Base-by-base conservation (phyloP, 164 flowering plant genomes). In the Tetrastigma voinierianum region DNA sequence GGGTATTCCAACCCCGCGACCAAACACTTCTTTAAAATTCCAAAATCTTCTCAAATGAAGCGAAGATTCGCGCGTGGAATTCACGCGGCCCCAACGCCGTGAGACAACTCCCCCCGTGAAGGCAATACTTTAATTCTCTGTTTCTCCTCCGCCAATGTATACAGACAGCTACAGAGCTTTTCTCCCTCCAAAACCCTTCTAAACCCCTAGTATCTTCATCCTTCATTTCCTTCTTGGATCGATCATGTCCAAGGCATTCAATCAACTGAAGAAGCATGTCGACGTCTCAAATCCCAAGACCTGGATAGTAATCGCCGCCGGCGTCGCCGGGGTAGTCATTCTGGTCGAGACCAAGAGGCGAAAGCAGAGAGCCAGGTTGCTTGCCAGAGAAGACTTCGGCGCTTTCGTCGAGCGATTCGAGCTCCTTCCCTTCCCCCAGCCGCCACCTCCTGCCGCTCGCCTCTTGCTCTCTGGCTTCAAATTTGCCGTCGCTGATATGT, bases 401-500 rank as follows among this genome's bases (percentile, higher is more conserved):
- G 97, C 96, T 18, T 93, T 93, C 55, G 16, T 90, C 6, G 85
- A 87, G 45, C 80, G 91, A 0, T 81, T 96, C 24, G 88, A 84
- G 80, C 77, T 93, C 2, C 76, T 75, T 32, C 97, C 99, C 0
- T 86, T 80, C 51, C 87, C 95, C 65, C 98, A 87, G 72, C 99
- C 90, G 13, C 93, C 90, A 2, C 99, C 98, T 24, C 98, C 99
- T 14, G 94, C 98, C 0, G 90, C 97, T 57, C 81, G 71, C 17
- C 87, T 68, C 7, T 57, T 78, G 1, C 95, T 96, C 13, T 59
- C 87, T 10, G 93, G 82, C 18, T 87, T 96, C 11, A 82, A 84
- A 3, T 96, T 96, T 45, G 94, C 98, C 62, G 74, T 96, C 78
- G 79, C 80, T 13, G 98, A 96, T 86, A 75, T 75, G 99, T 92